These are phyloP conservation scores for Trichaptum fuscoviolaceum DNA, from an alignment of 768 basidiomycete species.

Conservation along the genomic window DNA sequence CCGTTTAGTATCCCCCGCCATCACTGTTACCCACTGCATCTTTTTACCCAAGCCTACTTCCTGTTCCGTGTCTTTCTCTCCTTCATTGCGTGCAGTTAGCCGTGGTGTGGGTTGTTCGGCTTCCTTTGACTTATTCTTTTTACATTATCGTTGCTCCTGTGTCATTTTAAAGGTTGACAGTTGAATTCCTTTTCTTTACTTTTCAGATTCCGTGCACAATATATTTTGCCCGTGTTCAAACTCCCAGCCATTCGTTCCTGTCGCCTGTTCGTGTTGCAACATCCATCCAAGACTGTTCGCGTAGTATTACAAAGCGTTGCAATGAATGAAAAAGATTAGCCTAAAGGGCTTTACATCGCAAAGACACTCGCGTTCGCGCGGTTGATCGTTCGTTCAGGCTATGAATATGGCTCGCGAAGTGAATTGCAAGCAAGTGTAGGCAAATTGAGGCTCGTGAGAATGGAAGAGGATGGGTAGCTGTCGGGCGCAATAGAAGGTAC, in stretches of 20 bases:
- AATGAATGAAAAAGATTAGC: slow-evolving; percentile 1
- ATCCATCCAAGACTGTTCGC: neutral
- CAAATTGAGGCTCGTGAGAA: neutral
- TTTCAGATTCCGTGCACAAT: slow-evolving; percentile 1
- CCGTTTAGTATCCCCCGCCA: neutral
- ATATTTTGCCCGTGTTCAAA: neutral
- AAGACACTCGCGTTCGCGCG: neutral
- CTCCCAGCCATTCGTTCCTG: neutral
- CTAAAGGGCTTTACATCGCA: slow-evolving; percentile 1
- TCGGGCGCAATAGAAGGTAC: neutral
- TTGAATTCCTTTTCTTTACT: neutral
- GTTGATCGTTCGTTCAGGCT: neutral
- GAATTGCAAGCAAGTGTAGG: neutral
- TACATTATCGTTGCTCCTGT: neutral
- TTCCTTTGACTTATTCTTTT: slow-evolving; percentile 6
- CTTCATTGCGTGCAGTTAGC: slow-evolving; percentile 1
- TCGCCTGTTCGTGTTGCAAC: slow-evolving; percentile 4
- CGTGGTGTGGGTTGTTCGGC: neutral
- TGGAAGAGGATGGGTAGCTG: neutral
- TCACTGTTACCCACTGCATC: slow-evolving; percentile 8
- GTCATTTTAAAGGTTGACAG: slow-evolving; percentile 1
- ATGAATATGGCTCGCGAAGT: too few relatives aligned
- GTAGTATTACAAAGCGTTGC: slow-evolving; percentile 1
- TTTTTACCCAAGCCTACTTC: slow-evolving; percentile 7
- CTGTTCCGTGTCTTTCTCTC: neutral